Conservation (phyloP, 2,329 filamentous ascomycete genomes). For the Claviceps paspali region DNA sequence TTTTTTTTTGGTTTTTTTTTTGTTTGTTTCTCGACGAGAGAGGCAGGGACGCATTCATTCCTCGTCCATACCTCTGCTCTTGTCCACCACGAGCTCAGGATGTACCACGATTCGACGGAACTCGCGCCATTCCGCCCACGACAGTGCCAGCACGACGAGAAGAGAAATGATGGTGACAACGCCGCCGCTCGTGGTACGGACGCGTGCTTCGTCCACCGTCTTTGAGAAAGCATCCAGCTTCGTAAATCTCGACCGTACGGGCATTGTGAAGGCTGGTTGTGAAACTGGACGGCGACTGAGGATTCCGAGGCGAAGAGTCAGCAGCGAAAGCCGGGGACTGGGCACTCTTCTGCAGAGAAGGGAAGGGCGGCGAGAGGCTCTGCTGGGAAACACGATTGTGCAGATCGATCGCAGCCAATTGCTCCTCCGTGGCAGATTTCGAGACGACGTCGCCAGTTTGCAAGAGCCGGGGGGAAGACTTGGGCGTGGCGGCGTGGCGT, state of each 20-base stretch:
- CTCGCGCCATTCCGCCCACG: conserved; percentile 92
- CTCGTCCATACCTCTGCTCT: conserved; percentile 84
- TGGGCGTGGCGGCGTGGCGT: conserved; percentile 3
- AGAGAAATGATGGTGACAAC: conserved; percentile 87
- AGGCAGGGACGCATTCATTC: too few relatives aligned
- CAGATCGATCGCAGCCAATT: too few relatives aligned
- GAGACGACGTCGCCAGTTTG: too few relatives aligned
- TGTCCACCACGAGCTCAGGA: conserved; percentile 90
- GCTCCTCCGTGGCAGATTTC: too few relatives aligned
- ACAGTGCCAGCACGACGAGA: conserved; percentile 72
- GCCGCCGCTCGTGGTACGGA: conserved; percentile 89
- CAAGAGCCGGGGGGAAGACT: too few relatives aligned
- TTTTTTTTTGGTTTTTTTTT: too few relatives aligned
- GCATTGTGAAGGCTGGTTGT: conserved; percentile 41
- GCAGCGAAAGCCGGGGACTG: too few relatives aligned
- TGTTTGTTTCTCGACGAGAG: too few relatives aligned
- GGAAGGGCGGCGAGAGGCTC: too few relatives aligned
- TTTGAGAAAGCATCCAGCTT: conserved; percentile 98
- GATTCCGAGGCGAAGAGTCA: too few relatives aligned
- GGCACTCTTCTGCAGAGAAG: too few relatives aligned
- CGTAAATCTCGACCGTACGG: conserved; percentile 84
- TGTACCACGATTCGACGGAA: conserved; percentile 76
- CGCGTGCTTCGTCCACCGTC: conserved; percentile 92
- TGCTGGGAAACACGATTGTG: too few relatives aligned
- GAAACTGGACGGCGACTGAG: neutral